phyloP scores from a whole-genome alignment of 345 rosid species.

The Gossypium thurberi region DNA sequence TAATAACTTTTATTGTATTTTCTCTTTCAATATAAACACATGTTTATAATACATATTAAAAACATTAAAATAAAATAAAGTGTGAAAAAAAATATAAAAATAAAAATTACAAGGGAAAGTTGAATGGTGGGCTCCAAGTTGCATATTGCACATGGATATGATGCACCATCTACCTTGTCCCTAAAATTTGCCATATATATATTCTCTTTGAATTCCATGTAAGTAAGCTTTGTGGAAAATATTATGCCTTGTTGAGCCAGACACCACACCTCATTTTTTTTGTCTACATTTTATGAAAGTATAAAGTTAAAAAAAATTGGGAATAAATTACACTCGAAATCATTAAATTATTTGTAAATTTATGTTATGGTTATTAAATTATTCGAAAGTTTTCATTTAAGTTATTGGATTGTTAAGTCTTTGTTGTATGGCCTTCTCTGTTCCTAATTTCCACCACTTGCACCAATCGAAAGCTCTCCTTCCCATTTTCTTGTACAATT shows the following conservation, averaged over 20 bases:
- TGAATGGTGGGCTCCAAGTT: conserved; percentile 27
- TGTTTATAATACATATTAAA: neutral
- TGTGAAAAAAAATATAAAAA: conserved; percentile 20
- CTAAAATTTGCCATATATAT: conserved; percentile 20
- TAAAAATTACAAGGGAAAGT: conserved; percentile 6
- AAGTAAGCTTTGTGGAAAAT: neutral
- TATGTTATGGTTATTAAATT: no score
- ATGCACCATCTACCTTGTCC: conserved; percentile 27
- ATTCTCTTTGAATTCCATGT: neutral
- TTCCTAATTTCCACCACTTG: no score
- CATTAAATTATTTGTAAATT: no score
- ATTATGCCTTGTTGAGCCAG: conserved; percentile 12
- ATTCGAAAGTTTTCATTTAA: no score
- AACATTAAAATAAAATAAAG: neutral
- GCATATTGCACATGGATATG: conserved; percentile 23
- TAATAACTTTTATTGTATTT: neutral
- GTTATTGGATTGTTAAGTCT: no score
- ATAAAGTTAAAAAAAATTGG: neutral
- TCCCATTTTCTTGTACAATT: no score
- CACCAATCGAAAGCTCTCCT: no score
- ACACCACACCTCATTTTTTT: conserved; percentile 24
- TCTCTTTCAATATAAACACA: neutral
- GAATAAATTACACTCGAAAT: no score
- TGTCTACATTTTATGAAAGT: no score
- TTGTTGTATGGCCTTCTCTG: no score